Conservation (phyloP, 2,329 filamentous ascomycete species). For the Dendryphion nanum region DNA sequence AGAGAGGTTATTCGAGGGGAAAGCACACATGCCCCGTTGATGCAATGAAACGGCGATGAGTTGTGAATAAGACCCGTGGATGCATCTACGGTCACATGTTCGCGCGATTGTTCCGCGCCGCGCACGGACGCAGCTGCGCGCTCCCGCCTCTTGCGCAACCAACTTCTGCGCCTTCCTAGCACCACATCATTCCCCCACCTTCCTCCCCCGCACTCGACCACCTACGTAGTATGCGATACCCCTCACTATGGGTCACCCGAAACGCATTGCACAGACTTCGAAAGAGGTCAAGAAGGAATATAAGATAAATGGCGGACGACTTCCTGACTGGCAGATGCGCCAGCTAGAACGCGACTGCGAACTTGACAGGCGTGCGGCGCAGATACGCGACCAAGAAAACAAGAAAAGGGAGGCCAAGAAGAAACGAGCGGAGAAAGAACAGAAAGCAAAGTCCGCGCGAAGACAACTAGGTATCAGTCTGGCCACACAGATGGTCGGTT, state of each 20-base stretch:
- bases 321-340: slow-evolving; percentile 25
- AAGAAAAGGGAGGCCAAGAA: slow-evolving; percentile 26
- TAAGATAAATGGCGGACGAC: slow-evolving; percentile 25
- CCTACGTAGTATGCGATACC: slow-evolving; percentile 21
- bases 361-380: slow-evolving; percentile 32
- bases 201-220: not conserved
- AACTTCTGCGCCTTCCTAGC: too few species aligned
- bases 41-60: too few species aligned
- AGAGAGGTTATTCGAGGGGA: too few species aligned
- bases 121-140: too few species aligned
- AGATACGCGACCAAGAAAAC: slow-evolving; percentile 32
- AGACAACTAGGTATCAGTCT: slow-evolving; percentile 31
- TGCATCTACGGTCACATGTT: too few species aligned
- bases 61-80: too few species aligned
- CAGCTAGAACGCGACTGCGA: slow-evolving; percentile 31
- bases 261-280: slow-evolving; percentile 33
- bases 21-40: too few species aligned
- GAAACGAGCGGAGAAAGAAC: slow-evolving; percentile 31
- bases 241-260: too few species aligned
- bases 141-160: too few species aligned
- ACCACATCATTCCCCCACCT: not conserved
- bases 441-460: slow-evolving; percentile 27
- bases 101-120: too few species aligned
- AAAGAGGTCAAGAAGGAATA: slow-evolving; percentile 34
- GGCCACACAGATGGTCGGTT: slow-evolving; percentile 41